A percentile compares a stretch with the other conserved stretches of the same genome.
phyloP scores from a whole-genome alignment of 306 rosid species.

The Malus fusca region DNA sequence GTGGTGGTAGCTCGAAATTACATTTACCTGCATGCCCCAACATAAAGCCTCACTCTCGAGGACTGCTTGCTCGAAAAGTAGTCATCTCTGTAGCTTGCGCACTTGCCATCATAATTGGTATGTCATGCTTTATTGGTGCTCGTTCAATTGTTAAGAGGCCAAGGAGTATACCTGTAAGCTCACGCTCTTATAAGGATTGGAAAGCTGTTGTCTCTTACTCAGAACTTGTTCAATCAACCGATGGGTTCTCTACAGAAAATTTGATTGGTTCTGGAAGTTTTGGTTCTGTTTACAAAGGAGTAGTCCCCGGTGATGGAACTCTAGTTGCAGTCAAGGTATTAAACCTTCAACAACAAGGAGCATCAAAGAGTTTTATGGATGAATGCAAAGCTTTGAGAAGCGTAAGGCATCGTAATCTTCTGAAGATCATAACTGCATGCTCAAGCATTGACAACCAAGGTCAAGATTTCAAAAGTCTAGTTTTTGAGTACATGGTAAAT shows the following conservation, averaged over 20 bases:
- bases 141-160: no score
- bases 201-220: no score
- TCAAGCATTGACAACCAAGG: background rate
- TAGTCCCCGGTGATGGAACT: background rate
- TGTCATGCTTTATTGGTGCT: background rate
- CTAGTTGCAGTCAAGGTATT: background rate
- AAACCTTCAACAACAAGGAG: background rate
- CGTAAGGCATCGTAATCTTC: background rate
- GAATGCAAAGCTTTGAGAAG: background rate
- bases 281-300: background rate
- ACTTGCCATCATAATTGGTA: background rate
- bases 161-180: no score
- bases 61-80: background rate
- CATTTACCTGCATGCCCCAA: background rate
- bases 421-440: background rate
- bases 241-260: background rate
- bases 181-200: no score
- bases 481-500: background rate
- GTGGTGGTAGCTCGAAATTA: background rate
- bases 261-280: background rate
- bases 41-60: background rate
- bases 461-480: background rate
- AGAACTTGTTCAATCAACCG: no score
- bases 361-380: background rate
- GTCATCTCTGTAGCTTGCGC: background rate